Evolutionary conservation across 768 basidiomycete species (phyloP), one percentile per base, ranked within the genome.

Genomic region (Mycena rebaudengoi): DNA sequence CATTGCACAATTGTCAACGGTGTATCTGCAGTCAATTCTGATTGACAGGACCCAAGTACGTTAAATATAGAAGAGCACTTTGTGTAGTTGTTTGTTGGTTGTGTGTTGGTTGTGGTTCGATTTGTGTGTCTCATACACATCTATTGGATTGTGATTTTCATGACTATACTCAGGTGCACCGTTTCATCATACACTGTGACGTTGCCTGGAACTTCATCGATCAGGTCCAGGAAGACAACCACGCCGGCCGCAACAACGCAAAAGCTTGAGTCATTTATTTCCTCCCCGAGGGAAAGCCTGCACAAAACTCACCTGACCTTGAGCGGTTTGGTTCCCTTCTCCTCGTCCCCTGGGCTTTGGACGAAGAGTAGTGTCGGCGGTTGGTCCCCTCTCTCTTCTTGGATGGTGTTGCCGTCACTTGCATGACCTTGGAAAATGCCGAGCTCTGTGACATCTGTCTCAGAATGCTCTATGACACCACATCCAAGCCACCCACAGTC

Each of bases 141-240:
- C n/a, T n/a, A n/a, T n/a, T n/a, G n/a, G n/a, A n/a, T n/a, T n/a
- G n/a, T n/a, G n/a, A n/a, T n/a, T n/a, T n/a, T n/a, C n/a, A n/a
- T n/a, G n/a, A n/a, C n/a, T n/a, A n/a, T n/a, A n/a, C n/a, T n/a
- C n/a, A n/a, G n/a, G n/a, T n/a, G n/a, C n/a, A n/a, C n/a, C n/a
- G n/a, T n/a, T n/a, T n/a, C n/a, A n/a, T n/a, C n/a, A n/a, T n/a
- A 18, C 54, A 56, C n/a, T 11, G 30, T 20, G 29, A 44, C n/a
- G 6, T 56, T 3, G 41, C 16, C 7, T 18, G 18, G 3, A 21
- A 30, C 20, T 18, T 56, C 5, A 28, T 56, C 16, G 26, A 43
- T n/a, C 40, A 43, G 18, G 18, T 30, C 54, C 54, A 56, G 37
- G 54, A 56, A 21, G 54, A 44, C 23, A 30, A 32, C 23, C 54